Conservation (phyloP, 768 basidiomycete genomes). For the Lactarius hatsudake region DNA sequence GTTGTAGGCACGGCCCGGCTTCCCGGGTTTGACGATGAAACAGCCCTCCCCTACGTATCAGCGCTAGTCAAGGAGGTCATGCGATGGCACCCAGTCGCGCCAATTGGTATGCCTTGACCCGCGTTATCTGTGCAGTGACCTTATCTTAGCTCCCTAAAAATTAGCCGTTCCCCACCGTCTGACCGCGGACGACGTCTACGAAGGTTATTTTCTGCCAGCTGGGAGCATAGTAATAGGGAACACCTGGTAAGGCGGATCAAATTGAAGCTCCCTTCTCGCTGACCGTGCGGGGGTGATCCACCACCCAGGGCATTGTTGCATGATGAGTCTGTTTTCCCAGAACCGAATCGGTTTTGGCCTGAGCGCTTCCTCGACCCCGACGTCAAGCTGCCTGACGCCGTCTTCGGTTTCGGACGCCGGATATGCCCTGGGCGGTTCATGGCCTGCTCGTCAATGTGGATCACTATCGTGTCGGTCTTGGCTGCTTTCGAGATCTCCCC, state of each 20-base stretch:
- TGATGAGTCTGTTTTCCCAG: constrained; percentile 15
- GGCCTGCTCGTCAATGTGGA: constrained; percentile 23
- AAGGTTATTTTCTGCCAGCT: constrained; percentile 28
- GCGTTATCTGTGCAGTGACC: neutral
- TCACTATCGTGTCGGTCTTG: constrained; percentile 17
- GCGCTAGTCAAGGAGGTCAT: constrained; percentile 31
- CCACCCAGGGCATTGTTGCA: constrained; percentile 20
- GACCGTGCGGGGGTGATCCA: neutral
- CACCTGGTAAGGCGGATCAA: constrained; percentile 19
- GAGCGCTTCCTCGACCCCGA: constrained; percentile 21
- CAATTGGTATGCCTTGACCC: constrained; percentile 22
- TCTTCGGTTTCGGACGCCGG: constrained; percentile 22
- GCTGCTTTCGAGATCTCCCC: constrained; percentile 19
- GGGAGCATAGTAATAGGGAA: constrained; percentile 28
- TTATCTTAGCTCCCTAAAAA: neutral
- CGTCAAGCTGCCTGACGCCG: constrained; percentile 1
- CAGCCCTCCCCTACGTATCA: constrained; percentile 29
- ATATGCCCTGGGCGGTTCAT: constrained; percentile 24
- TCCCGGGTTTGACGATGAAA: constrained; percentile 27
- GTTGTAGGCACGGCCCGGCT: constrained; percentile 24
- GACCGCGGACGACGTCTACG: constrained; percentile 27
- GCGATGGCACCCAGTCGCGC: constrained; percentile 29
- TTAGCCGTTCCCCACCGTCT: constrained; percentile 28
- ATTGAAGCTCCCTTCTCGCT: neutral
- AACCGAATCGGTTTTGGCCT: constrained; percentile 15